Evolutionary conservation across 805 yeast species (phyloP).

Genomic region (Teunomyces cretensis): DNA sequence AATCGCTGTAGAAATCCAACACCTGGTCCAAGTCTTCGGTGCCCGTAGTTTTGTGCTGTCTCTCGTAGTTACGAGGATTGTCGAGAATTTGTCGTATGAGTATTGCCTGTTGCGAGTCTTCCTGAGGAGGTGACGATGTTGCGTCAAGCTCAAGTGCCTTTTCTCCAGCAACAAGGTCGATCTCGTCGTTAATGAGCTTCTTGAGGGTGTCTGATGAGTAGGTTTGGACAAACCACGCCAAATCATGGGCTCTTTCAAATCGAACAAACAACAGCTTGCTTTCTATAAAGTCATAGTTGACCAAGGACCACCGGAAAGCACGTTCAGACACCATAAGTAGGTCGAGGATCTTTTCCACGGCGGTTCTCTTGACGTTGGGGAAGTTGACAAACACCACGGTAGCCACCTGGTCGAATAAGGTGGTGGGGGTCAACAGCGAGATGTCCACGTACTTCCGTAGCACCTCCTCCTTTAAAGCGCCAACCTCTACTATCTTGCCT

Average conservation of each 20-base stretch:
- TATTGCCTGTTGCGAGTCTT: neutral
- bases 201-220: neutral
- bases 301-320: slow-evolving; percentile 33
- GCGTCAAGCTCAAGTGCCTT: neutral
- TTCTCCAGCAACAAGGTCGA: slow-evolving; percentile 1
- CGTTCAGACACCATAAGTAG: slow-evolving; percentile 11
- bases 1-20: slow-evolving; percentile 35
- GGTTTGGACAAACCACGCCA: slow-evolving; percentile 15
- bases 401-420: slow-evolving; percentile 34
- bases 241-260: slow-evolving; percentile 16
- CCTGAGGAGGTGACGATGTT: neutral
- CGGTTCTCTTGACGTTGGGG: slow-evolving; percentile 25
- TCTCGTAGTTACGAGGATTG: slow-evolving; percentile 22
- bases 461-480: slow-evolving; percentile 16
- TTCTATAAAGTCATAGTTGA: slow-evolving; percentile 33
- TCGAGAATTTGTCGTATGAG: slow-evolving; percentile 6
- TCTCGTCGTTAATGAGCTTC: neutral
- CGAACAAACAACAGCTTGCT: slow-evolving; percentile 32
- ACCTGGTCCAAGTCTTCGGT: slow-evolving; percentile 38
- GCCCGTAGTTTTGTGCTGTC: slow-evolving; percentile 18
- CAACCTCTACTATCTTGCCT: slow-evolving; percentile 6
- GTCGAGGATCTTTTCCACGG: slow-evolving; percentile 34
- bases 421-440: slow-evolving; percentile 28
- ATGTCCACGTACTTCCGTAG: slow-evolving; percentile 24
- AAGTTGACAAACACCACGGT: slow-evolving; percentile 34